Conservation (phyloP, 2,329 filamentous ascomycete species). For the Neurospora crassa region DNA sequence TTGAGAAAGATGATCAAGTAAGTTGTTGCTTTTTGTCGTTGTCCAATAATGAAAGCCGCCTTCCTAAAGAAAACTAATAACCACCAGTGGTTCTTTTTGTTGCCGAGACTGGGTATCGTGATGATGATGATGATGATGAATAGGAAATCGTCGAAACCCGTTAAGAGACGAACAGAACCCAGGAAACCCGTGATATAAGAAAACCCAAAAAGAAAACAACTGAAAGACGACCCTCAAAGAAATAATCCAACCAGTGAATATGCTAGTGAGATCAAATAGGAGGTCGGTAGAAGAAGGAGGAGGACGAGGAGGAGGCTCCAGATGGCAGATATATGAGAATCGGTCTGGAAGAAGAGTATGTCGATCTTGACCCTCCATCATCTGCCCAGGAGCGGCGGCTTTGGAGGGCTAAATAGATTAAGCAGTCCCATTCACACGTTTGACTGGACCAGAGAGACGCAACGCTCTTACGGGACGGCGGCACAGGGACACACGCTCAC, state of each 20-base stretch:
- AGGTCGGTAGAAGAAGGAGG: constrained; percentile 2
- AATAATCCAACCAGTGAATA: constrained; percentile 8
- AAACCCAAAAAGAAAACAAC: constrained; percentile 12
- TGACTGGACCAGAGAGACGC: neutral
- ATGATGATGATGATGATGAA: constrained; percentile 3
- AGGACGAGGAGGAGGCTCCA: neutral
- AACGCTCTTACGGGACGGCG: neutral
- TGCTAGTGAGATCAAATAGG: constrained; percentile 5
- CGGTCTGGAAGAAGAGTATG: neutral
- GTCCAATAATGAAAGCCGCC: neutral
- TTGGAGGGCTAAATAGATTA: neutral
- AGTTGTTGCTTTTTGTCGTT: constrained; percentile 4
- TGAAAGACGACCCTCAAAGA: constrained; percentile 13
- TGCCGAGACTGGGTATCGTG: constrained; percentile 4
- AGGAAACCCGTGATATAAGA: constrained; percentile 10
- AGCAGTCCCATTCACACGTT: neutral
- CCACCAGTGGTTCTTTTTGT: neutral
- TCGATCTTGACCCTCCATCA: neutral
- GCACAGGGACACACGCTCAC: neutral
- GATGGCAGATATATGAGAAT: neutral
- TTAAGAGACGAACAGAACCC: constrained; percentile 7
- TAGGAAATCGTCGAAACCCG: constrained; percentile 2
- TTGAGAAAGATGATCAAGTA: neutral
- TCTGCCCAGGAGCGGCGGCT: neutral
- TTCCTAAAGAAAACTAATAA: neutral